phyloP scores from a whole-genome alignment of 345 rosid genomes.

The Eucalyptus sideroxylon region DNA sequence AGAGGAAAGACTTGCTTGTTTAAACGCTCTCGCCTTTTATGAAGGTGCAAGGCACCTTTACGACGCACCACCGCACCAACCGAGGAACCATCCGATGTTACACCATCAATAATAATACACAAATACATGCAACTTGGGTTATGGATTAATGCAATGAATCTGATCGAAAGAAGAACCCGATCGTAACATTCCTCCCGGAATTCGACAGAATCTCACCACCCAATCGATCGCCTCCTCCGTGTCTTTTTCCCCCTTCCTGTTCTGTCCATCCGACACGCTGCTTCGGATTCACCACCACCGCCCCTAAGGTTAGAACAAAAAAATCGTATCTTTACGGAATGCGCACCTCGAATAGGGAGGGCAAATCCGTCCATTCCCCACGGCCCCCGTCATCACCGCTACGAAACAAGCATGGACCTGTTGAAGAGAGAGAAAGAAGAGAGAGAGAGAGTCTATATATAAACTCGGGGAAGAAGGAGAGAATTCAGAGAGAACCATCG shows the following conservation, averaged over 20 bases:
- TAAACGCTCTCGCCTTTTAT: neutral
- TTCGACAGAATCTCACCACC: neutral
- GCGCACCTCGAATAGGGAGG: neutral
- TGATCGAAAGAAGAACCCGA: neutral
- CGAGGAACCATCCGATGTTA: neutral
- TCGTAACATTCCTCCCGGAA: neutral
- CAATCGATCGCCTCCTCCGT: neutral
- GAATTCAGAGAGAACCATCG: neutral
- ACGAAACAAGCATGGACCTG: neutral
- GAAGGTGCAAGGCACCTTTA: neutral
- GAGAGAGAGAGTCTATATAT: neutral
- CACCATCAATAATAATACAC: neutral
- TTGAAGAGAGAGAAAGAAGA: neutral
- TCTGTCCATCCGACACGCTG: neutral
- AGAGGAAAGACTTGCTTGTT: neutral
- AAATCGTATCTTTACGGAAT: neutral
- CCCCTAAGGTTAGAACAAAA: neutral
- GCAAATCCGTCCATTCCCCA: neutral
- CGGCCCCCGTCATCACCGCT: neutral
- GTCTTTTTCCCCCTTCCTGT: neutral
- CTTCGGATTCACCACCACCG: neutral
- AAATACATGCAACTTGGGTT: neutral
- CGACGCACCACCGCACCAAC: neutral
- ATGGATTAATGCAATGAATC: neutral
- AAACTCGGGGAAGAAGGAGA: neutral